Evolutionary conservation across 768 basidiomycete genomes (phyloP).

Genomic region (Collybia mongolica): DNA sequence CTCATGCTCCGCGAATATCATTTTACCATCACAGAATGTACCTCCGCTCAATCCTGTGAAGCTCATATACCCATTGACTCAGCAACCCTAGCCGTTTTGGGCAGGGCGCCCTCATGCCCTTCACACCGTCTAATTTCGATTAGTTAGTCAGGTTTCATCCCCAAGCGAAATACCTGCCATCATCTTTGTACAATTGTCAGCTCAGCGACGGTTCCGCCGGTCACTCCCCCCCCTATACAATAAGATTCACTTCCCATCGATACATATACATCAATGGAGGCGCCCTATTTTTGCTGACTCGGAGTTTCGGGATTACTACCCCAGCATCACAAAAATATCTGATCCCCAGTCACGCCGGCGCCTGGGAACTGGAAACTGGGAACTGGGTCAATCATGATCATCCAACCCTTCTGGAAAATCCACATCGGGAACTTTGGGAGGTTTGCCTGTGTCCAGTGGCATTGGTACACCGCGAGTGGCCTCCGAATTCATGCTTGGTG

Average conservation of each 20-base stretch:
- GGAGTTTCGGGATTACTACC: slow-evolving; percentile 3
- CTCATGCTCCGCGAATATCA: not conserved
- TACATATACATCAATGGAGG: too few species aligned
- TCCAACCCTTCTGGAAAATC: slow-evolving; percentile 1
- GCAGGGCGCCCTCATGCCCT: slow-evolving; percentile 23
- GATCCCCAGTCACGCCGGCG: slow-evolving; percentile 11
- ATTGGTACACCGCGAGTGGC: not conserved
- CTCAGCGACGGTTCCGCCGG: not conserved
- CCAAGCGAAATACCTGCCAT: slow-evolving; percentile 1
- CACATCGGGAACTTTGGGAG: slow-evolving; percentile 1
- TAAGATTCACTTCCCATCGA: too few species aligned
- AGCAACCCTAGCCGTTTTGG: slow-evolving; percentile 20
- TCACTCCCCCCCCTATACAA: too few species aligned
- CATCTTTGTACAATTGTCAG: not conserved
- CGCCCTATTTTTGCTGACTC: slow-evolving; percentile 1
- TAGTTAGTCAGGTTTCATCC: slow-evolving; percentile 21
- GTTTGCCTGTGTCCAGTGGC: not conserved
- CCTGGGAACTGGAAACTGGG: slow-evolving; percentile 11
- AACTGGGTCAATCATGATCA: slow-evolving; percentile 2
- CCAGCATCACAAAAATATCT: slow-evolving; percentile 4
- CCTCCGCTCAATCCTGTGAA: slow-evolving; percentile 7
- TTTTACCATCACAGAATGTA: too few species aligned
- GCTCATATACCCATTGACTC: slow-evolving; percentile 5
- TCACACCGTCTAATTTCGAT: slow-evolving; percentile 30
- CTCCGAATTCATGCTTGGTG: not conserved